A percentile compares a stretch with the other conserved stretches of the same genome.
Conservation (phyloP, 2,329 filamentous ascomycete species). For the Colletotrichum nymphaeae region DNA sequence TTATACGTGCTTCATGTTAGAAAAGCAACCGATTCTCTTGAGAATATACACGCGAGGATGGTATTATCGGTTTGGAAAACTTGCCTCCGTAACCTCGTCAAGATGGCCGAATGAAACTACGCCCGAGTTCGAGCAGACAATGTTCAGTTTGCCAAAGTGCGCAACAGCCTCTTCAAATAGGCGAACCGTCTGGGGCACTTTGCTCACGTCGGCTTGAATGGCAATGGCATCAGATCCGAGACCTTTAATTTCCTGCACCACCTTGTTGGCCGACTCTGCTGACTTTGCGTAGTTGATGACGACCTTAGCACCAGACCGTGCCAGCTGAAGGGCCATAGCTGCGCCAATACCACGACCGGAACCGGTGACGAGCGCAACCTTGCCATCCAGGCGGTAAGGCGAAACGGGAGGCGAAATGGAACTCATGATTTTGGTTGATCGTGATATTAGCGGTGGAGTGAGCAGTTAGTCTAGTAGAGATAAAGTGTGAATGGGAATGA, state of each 20-base stretch:
- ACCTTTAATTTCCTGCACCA: constrained; percentile 62
- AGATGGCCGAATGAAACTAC: constrained; percentile 76
- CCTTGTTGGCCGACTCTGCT: constrained; percentile 65
- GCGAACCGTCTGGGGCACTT: constrained; percentile 69
- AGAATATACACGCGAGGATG: too few relatives aligned
- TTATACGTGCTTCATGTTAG: too few relatives aligned
- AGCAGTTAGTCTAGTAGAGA: too few relatives aligned
- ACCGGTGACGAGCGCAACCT: too few relatives aligned
- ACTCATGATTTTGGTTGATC: too few relatives aligned
- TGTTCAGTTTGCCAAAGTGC: constrained; percentile 74
- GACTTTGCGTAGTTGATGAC: constrained; percentile 70
- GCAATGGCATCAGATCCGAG: constrained; percentile 70
- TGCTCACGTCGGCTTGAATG: constrained; percentile 74
- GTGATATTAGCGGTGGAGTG: too few relatives aligned
- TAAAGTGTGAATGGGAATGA: too few relatives aligned
- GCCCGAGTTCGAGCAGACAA: constrained; percentile 77
- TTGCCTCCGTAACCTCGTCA: constrained; percentile 64
- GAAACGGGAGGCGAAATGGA: too few relatives aligned
- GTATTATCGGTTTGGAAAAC: too few relatives aligned
- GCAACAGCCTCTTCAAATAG: constrained; percentile 72
- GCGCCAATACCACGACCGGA: constrained; percentile 66
- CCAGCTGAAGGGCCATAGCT: constrained; percentile 67
- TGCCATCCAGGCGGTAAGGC: too few relatives aligned
- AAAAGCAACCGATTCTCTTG: too few relatives aligned
- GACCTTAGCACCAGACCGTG: constrained; percentile 64